Percentiles rank a stretch among this genome's conserved stretches.
These are phyloP conservation scores for Talaromyces proteolyticus DNA, from an alignment of 495 filamentous ascomycete species.

Conservation along the genomic window DNA sequence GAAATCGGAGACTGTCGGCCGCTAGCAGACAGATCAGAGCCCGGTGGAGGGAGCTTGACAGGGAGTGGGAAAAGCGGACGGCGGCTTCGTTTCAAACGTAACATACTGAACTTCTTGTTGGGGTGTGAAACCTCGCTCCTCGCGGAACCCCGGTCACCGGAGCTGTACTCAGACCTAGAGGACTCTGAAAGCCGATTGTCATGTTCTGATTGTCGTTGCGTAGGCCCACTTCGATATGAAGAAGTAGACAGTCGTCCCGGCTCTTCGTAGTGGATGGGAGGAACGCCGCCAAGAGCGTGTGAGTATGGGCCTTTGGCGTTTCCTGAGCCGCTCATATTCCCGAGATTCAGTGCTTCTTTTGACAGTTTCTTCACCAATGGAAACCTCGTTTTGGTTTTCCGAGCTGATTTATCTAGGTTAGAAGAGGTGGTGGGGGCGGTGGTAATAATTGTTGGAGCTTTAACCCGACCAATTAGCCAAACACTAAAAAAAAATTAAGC, in stretches of 20 bases:
- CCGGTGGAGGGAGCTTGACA: constrained; percentile 46
- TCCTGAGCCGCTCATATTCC: not conserved
- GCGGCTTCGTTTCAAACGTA: constrained; percentile 75
- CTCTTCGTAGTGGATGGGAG: constrained; percentile 62
- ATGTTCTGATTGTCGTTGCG: constrained; percentile 59
- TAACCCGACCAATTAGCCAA: constrained; percentile 5
- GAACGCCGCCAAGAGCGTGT: constrained; percentile 9
- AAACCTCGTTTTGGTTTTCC: constrained; percentile 29
- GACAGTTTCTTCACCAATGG: not conserved
- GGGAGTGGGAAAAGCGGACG: constrained; percentile 85
- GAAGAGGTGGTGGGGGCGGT: constrained; percentile 82
- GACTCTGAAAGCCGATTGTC: constrained; percentile 80
- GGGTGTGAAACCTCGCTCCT: constrained; percentile 56
- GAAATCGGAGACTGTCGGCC: constrained; percentile 8
- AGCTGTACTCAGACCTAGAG: constrained; percentile 82
- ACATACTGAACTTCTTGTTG: constrained; percentile 70
- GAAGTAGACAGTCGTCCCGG: constrained; percentile 53
- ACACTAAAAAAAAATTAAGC: not conserved
- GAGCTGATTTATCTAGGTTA: constrained; percentile 25
- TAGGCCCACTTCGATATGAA: constrained; percentile 51
- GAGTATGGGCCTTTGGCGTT: not conserved
- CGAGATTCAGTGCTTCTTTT: not conserved
- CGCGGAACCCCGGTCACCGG: constrained; percentile 64
- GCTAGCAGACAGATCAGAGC: not conserved
- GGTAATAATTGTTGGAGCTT: constrained; percentile 87